A percentile compares a stretch with the other conserved stretches of the same genome.
phyloP scores from a whole-genome alignment of 345 rosid species.

The Carallia pectinifolia region DNA sequence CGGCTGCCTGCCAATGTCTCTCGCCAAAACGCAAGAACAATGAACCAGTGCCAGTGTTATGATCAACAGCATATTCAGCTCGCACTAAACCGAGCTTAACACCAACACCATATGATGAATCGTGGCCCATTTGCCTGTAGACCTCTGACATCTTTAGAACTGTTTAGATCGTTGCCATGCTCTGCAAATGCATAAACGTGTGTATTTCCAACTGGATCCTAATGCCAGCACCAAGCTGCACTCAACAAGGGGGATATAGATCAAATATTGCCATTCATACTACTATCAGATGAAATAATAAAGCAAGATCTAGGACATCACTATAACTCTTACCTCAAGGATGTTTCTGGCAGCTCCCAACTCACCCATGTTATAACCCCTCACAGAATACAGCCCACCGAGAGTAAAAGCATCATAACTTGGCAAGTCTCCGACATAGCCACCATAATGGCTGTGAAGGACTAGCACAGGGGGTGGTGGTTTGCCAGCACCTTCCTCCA shows the following conservation, averaged over 20 bases:
- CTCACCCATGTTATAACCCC: slow-evolving; percentile 99
- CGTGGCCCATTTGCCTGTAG: slow-evolving; percentile 83
- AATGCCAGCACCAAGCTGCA: slow-evolving; percentile 94
- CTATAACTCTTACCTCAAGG: slow-evolving; percentile 55
- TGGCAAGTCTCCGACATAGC: slow-evolving; percentile 96
- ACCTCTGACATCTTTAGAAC: slow-evolving; percentile 94
- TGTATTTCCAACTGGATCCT: slow-evolving; percentile 75
- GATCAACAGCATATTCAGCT: slow-evolving; percentile 96
- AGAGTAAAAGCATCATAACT: slow-evolving; percentile 96
- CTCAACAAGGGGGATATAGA: slow-evolving; percentile 5
- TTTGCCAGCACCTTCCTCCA: slow-evolving; percentile 81
- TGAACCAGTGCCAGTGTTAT: slow-evolving; percentile 82
- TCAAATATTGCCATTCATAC: slow-evolving; percentile 5
- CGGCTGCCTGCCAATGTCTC: slow-evolving; percentile 51
- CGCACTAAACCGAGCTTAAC: slow-evolving; percentile 83
- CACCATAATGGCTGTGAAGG: slow-evolving; percentile 98
- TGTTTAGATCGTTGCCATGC: slow-evolving; percentile 93
- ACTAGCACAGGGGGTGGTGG: slow-evolving; percentile 91
- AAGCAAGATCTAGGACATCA: not conserved
- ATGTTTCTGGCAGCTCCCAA: slow-evolving; percentile 50
- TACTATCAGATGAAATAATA: no score
- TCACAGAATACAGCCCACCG: slow-evolving; percentile 97
- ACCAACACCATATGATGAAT: slow-evolving; percentile 89
- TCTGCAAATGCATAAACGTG: slow-evolving; percentile 84
- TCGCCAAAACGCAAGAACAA: slow-evolving; percentile 91